Evolutionary conservation across 805 yeast genomes (phyloP), one percentile per base, ranked within the genome.

Genomic region (Komagataella ulmi): DNA sequence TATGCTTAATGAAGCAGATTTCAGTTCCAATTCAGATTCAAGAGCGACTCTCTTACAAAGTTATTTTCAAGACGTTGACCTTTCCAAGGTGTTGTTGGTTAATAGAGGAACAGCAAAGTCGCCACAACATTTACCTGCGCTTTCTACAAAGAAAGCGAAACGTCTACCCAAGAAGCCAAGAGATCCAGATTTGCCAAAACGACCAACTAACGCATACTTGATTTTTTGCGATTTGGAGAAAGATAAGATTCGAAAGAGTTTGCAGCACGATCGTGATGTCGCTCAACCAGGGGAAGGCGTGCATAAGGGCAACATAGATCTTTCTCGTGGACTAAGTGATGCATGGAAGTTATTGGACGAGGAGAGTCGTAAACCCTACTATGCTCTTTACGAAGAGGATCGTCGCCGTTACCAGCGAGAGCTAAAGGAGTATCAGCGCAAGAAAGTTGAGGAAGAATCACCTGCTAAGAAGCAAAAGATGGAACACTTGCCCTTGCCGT

Each of bases 121-220:
- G 17, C 21, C 51, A 21, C 47, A 45, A 17, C 40, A 30, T 30
- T 8, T 30, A 30, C 44, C 57, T 8, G 52, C 63, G 24, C 61
- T 67, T 47, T 59, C 61, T 43, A 61, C 63, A 52, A 64, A 63
- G 54, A 58, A 60, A 61, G 54, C 60, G 48, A 59, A 65, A 61
- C 53, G 64, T 54, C 57, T 60, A 52, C 57, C 60, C 50, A 69
- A 58, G 48, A 71, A 72, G 50, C 71, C 74, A 7, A 78, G 89
- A 59, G 95, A 89, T 64, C 96, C 96, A 7, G 81, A 81, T 57
- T 74, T 84, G 59, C 97, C 97, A 18, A 88, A 85, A 59, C 74
- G 95, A 59, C 96, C 97, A 5, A 83, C 93, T 3, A 90, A 89
- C 65, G 96, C 97, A 4, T 90, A 89, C 61, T 71, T 88, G 55